Evolutionary conservation across 805 yeast genomes (phyloP), one percentile per base, ranked within the genome.

Genomic region (Cyberlindnera xishuangbannaensis): DNA sequence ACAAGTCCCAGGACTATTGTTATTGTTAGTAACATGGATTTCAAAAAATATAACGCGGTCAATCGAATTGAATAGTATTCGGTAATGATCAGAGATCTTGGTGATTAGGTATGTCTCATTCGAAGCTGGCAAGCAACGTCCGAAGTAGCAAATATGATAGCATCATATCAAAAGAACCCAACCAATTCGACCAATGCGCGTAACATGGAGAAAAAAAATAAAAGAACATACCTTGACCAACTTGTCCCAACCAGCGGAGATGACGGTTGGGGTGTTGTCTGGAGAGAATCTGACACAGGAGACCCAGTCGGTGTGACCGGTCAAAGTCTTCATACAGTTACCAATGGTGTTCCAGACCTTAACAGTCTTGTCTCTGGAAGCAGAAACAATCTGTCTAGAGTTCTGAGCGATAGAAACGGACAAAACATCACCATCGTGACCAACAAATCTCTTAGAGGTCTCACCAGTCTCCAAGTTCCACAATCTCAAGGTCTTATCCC

Each of bases 261-360:
- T 81, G 60, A 86, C 82, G 55, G 82, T 75, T 59, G 85, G 67
- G 48, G 79, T 67, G 53, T 77, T 76, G 48, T 65, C 66, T 70
- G 97, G 97, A 56, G 95, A 85, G 80, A 90, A 86, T 78, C 95
- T 84, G 60, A 88, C 97, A 57, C 94, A 76, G 49, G 96, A 84
- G 60, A 90, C 96, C 99, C 99, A 92, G 85, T 92, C 99, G 66
- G 77, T 64, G 94, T 92, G 98, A 59, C 95, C 92, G 62, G 78
- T 69, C 71, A 88, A 78, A 61, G 95, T 85, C 72, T 82, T 80
- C 77, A 83, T 78, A 78, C 95, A 87, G 66, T 83, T 83, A 76
- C 97, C 99, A 62, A 86, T 73, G 71, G 94, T 84, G 82, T 92
- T 90, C 99, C 99, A 92, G 73, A 92, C 86, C 79, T 86, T 88